These are phyloP conservation scores for Trichophyton verrucosum DNA, from an alignment of 2,329 filamentous ascomycete genomes.

Conservation along the genomic window DNA sequence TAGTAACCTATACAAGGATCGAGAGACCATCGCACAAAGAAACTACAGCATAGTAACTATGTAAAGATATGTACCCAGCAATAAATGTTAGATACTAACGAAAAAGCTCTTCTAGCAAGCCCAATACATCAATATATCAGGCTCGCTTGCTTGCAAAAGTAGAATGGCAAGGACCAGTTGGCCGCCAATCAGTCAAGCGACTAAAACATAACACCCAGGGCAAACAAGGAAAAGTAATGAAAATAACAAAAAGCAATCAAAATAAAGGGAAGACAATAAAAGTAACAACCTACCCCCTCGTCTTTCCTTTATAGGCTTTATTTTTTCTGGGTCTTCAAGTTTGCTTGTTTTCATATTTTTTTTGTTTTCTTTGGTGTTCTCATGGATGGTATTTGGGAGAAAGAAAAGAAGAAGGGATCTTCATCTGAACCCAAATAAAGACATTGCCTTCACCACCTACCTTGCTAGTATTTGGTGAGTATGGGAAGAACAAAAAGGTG, in stretches of 20 bases:
- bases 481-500: not conserved
- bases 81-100: not conserved
- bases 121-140: not conserved
- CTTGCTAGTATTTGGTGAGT: not conserved
- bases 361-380: not conserved
- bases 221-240: not conserved
- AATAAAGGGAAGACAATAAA: not conserved
- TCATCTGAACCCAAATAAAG: conserved; percentile 1
- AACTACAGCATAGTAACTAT: conserved; percentile 4
- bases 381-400: not conserved
- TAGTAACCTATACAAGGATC: conserved; percentile 4
- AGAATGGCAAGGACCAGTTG: not conserved
- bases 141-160: not conserved
- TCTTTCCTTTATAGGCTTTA: not conserved
- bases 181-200: not conserved
- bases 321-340: not conserved
- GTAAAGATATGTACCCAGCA: conserved; percentile 4
- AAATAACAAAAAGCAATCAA: not conserved
- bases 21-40: conserved; percentile 1
- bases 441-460: not conserved
- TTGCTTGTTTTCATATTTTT: not conserved
- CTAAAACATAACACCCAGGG: not conserved
- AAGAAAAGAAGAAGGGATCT: not conserved
- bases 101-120: not conserved
- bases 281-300: not conserved